Evolutionary conservation across 164 flowering plant species (phyloP), one percentile per base, ranked within the genome.

Genomic region (Nelumbo lutea): DNA sequence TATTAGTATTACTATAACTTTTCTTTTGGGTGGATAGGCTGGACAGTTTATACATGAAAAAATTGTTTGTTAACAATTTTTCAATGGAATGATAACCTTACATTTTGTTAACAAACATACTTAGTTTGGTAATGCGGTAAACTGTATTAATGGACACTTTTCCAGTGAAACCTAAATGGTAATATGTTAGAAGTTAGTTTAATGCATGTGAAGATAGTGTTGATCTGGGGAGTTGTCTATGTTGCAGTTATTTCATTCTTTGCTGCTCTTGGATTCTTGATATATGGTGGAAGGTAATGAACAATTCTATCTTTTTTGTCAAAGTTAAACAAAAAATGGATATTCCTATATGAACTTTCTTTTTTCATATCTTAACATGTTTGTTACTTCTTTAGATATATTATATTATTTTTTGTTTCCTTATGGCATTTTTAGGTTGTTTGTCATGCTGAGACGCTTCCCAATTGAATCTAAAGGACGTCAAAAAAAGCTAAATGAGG

Each of bases 401-500:
- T 10, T 41, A 13, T 27, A 42, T 59, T 11, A 56, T 53, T 60
- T 5, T 39, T n/a, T 48, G 4, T 47, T 2, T 55, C 44, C 48
- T 9, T 42, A 11, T 50, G 42, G 15, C 46, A 40, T 10, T 42
- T 72, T 52, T 64, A 90, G 96, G 87, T 68, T 90, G 79, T 88
- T 88, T 69, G 41, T 84, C 72, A 79, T 90, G 90, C 80, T 90
- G 78, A 83, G 88, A 62, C 87, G 88, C 68, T 90, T 88, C 73
- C 96, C 96, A 3, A 87, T 90, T 68, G 94, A 90, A 79, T 90
- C 96, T 8, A 82, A 84, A 81, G 92, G 94, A 3, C 89, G 96
- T 39, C 88, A 80, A 27, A 88, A 87, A 68, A 88, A 90, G 83
- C 78, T 90, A 3, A 80, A 85, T 73, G 96, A 90, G 90, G 94